Conservation (phyloP, 2,329 filamentous ascomycete species). For the Aspergillus pseudonomiae region DNA sequence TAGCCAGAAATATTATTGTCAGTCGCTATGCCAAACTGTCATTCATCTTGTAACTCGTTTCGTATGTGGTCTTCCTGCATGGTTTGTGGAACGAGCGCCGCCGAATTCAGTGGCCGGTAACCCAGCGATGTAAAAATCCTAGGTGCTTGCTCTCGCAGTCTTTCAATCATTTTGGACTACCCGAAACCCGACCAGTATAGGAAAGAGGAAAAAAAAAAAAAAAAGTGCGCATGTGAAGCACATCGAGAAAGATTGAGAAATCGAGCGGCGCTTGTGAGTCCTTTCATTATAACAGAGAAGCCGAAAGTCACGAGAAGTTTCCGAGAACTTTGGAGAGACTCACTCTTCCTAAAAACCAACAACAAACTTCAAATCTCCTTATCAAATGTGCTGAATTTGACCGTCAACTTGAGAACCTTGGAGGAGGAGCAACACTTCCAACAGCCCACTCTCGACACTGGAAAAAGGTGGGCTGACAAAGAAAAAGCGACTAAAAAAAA, state of each 20-base stretch:
- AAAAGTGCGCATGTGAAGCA: not conserved
- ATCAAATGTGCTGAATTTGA: conserved; percentile 24
- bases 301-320: conserved; percentile 12
- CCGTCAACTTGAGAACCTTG: conserved; percentile 35
- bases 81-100: not conserved
- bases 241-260: not conserved
- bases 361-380: conserved; percentile 28
- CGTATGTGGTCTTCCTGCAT: not conserved
- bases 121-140: too few relatives aligned
- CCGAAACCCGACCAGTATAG: not conserved
- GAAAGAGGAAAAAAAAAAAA: not conserved
- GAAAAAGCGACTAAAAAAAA: conserved; percentile 15
- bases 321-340: conserved; percentile 24
- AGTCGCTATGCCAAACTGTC: not conserved
- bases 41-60: conserved; percentile 6
- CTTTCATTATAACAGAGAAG: not conserved
- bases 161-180: not conserved
- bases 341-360: conserved; percentile 31
- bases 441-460: conserved; percentile 32
- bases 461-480: conserved; percentile 13
- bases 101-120: not conserved
- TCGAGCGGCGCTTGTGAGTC: not conserved
- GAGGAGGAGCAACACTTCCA: conserved; percentile 31
- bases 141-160: not conserved
- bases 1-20: conserved; percentile 17